Evolutionary conservation across 1,284 basidiomycete genomes (phyloP), one percentile per base, ranked within the genome.

Genomic region (Naganishia albida): DNA sequence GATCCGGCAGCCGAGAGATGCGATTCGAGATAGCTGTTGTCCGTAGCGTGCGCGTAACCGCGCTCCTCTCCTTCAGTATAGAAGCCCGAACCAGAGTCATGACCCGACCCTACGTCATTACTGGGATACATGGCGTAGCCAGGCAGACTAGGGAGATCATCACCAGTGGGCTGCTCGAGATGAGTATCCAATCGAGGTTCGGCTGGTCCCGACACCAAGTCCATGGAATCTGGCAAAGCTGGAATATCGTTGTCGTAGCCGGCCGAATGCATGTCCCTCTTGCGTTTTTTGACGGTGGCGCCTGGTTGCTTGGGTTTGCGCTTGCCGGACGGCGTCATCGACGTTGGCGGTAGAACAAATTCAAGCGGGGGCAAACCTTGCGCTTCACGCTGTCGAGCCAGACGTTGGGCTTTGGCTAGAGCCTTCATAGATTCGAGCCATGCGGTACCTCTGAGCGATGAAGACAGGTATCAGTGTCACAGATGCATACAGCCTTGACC

Each of bases 401-500:
- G 48, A 38, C 67, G 57, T 34, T 64, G 40, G 16, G 67, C 67
- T 50, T 63, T 53, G 10, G 67, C 63, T 10, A 68, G 44, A 16
- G 67, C 67, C 40, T 68, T 68, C 67, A 68, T 68, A 4, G 67
- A 62, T 40, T 65, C 64, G 23, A 68, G 44, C 64, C 67, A 68
- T 7, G 63, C 59, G 25, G 56, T 54, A n/a, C 67, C 67, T 26
- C 57, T 60, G 7, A 50, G 46, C n/a, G 20, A 20, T 16, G n/a
- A 39, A 23, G 25, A 39, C 8, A 15, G 23, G 16, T 43, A 18
- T 16, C 42, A 43, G 42, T 43, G 42, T 18, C 42, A 43, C n/a
- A 6, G 16, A 40, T 42, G 13, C 34, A 20, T 20, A 40, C 20
- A 7, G 7, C 2, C 12, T 50, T 20, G 10, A 34, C 34, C 34